Evolutionary conservation across 1,139 yeast genomes (phyloP).

Genomic region (Suhomyces maxii): DNA sequence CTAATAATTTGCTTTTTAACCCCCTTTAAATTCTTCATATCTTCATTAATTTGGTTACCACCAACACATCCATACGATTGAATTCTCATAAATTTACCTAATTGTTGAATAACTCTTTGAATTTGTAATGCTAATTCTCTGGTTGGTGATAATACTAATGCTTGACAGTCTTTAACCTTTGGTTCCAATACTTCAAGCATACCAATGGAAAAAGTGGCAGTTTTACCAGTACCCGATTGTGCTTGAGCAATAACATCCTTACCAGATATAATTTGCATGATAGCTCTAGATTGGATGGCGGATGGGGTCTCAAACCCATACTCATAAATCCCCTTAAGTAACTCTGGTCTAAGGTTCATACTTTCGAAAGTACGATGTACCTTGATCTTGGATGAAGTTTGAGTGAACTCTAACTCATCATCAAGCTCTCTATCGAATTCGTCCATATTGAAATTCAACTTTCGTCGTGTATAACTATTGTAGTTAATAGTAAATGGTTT

Average conservation of each 20-base stretch:
- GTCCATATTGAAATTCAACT: constrained; percentile 14
- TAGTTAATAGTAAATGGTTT: too few species aligned
- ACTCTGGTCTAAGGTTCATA: constrained; percentile 71
- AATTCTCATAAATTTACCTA: constrained; percentile 85
- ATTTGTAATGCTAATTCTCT: constrained; percentile 92
- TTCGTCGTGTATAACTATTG: neutral
- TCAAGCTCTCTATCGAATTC: constrained; percentile 59
- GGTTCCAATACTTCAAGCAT: constrained; percentile 80
- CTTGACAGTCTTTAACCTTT: constrained; percentile 68
- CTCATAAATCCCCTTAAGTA: constrained; percentile 74
- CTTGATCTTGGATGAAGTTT: constrained; percentile 57
- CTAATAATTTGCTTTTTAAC: constrained; percentile 90
- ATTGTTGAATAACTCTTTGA: constrained; percentile 75
- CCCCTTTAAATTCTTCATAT: constrained; percentile 59
- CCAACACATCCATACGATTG: constrained; percentile 92
- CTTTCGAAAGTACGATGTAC: constrained; percentile 71
- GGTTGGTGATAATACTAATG: constrained; percentile 90
- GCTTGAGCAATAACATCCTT: constrained; percentile 96
- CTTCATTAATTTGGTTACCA: constrained; percentile 83
- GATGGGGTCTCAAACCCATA: constrained; percentile 96
- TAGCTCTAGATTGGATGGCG: constrained; percentile 93
- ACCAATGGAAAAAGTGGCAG: constrained; percentile 94
- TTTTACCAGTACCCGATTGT: constrained; percentile 97
- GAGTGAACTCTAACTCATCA: constrained; percentile 55
- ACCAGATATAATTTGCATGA: constrained; percentile 86